These are phyloP conservation scores for Colletotrichum somersetense DNA, from an alignment of 2,329 filamentous ascomycete species.

Conservation along the genomic window DNA sequence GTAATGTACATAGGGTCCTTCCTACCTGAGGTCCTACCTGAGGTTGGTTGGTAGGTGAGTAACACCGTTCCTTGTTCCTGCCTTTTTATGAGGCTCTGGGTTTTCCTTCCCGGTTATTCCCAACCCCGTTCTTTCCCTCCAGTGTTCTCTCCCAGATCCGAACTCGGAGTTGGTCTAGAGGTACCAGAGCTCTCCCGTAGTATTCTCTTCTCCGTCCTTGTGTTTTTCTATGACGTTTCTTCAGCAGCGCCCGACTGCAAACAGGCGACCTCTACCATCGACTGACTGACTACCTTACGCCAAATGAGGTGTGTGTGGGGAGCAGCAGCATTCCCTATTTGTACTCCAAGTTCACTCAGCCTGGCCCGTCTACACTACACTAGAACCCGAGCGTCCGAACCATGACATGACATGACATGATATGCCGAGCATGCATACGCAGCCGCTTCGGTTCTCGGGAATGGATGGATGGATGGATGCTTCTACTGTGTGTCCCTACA, in stretches of 20 bases:
- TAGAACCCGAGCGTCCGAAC: conserved; percentile 23
- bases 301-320: conserved; percentile 36
- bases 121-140: not conserved
- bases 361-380: not conserved
- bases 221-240: not conserved
- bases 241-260: not conserved
- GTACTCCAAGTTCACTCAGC: conserved; percentile 21
- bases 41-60: not conserved
- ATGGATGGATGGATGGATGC: not conserved
- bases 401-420: not conserved
- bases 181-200: too few species aligned
- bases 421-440: not conserved
- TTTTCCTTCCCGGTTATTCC: not conserved
- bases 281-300: not conserved
- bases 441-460: conserved; percentile 12
- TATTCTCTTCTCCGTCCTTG: too few species aligned
- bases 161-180: not conserved
- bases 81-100: not conserved
- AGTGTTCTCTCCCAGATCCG: not conserved
- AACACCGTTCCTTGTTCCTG: not conserved
- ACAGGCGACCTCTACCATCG: too few species aligned
- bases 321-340: not conserved
- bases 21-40: not conserved
- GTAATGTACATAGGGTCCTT: too few species aligned
- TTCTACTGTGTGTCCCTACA: not conserved